Evolutionary conservation across 2,329 filamentous ascomycete species (phyloP), one percentile per base, ranked within the genome.

Genomic region (Phialophora verrucosa): DNA sequence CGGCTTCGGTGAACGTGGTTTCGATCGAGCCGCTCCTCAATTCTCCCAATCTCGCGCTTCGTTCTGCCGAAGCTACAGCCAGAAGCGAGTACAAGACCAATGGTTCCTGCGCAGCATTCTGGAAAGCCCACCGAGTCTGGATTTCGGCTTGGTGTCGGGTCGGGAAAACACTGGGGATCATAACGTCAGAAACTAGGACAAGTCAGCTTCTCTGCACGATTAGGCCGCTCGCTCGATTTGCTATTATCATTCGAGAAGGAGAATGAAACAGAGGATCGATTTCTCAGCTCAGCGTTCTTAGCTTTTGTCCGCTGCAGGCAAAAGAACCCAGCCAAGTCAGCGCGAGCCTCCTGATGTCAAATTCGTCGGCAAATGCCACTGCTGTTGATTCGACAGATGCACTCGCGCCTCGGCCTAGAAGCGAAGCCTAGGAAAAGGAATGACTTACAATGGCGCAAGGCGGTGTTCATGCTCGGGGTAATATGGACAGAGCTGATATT

Each of bases 61-160:
- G 54, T 47, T 66, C 64, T 32, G 64, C 64, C 7, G 64, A 59
- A 20, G 64, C 31, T 14, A 66, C 23, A 31, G 64, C 64, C 29
- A 66, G 27, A 12, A 66, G 55, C 12, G 64, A 55, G 23, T 66
- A 66, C 44, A 66, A 32, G 14, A 66, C 64, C 42, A 66, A 38
- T 17, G 64, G 64, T 23, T 66, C 64, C 44, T 66, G 35, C 1
- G 64, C 59, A 10, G 64, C 64, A 20, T 60, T 63, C 25, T 63
- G 59, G n/a, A 66, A 66, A 17, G 64, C 60, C 64, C 64, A 66
- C 17, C 64, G 64, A 29, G 56, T 66, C 51, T 66, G 64, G 42
- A 63, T 66, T 7, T 63, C 60, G 23, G 55, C 64, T 63, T 66
- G 64, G 31, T 63, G 60, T 38, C 56, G 54, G 6, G 64, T 66